Percentiles rank a stretch among this genome's conserved stretches.
Evolutionary conservation across 495 filamentous ascomycete species (phyloP).

Genomic region (Podospora pseudoanserina): DNA sequence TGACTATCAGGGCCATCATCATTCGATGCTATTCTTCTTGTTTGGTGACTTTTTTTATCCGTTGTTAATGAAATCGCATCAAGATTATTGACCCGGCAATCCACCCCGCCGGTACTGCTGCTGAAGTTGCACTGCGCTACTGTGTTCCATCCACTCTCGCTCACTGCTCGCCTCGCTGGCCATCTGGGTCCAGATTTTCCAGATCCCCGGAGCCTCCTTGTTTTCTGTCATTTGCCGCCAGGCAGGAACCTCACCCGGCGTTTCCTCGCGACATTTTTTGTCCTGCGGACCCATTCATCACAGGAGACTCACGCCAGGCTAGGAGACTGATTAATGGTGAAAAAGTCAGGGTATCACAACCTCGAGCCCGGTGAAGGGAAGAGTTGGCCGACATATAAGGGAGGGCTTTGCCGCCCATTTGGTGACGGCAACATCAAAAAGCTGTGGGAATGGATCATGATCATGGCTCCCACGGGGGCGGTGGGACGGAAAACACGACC

Average conservation of each 20-base stretch:
- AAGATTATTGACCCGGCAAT: not conserved
- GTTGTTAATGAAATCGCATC: not conserved
- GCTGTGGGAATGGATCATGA: slow-evolving; percentile 24
- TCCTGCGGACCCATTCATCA: not conserved
- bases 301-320: too few species aligned
- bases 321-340: too few species aligned
- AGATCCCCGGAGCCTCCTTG: not conserved
- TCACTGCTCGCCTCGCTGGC: not conserved
- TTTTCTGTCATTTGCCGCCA: not conserved
- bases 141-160: not conserved
- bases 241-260: not conserved
- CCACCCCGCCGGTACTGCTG: slow-evolving; percentile 1
- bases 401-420: not conserved
- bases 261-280: not conserved
- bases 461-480: slow-evolving; percentile 23
- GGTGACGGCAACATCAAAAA: not conserved
- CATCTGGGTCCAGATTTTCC: not conserved
- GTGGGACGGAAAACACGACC: slow-evolving; percentile 30
- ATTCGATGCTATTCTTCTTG: slow-evolving; percentile 5
- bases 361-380: not conserved
- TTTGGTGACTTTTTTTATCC: slow-evolving; percentile 1
- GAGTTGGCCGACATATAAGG: not conserved
- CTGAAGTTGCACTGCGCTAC: not conserved
- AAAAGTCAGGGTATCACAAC: not conserved
- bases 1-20: not conserved